phyloP scores from a whole-genome alignment of 2,329 filamentous ascomycete genomes.

The Graphilbum ipis-grandicollis region DNA sequence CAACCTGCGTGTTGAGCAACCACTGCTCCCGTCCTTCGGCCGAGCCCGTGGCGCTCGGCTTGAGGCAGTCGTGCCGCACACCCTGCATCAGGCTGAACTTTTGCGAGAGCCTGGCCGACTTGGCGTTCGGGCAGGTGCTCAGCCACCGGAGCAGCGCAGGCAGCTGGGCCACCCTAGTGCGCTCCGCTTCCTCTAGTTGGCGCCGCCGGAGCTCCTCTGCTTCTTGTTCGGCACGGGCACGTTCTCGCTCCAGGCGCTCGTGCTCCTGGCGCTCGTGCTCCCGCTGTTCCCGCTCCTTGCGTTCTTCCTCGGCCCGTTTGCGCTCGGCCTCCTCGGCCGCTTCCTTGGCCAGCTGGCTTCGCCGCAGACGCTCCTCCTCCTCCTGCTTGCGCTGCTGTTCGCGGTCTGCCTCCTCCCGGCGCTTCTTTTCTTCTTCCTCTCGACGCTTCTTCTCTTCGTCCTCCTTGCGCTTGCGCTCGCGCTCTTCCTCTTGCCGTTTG shows the following conservation, averaged over 20 bases:
- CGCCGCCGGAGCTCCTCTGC: constrained; percentile 25
- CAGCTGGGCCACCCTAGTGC: constrained; percentile 34
- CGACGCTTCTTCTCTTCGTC: constrained; percentile 13
- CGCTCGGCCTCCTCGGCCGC: constrained; percentile 30
- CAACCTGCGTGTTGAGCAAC: constrained; percentile 47
- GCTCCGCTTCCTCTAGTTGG: constrained; percentile 36
- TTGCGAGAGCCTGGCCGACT: constrained; percentile 28
- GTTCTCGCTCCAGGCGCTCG: constrained; percentile 23
- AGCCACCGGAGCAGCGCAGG: constrained; percentile 46
- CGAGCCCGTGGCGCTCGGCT: constrained; percentile 31
- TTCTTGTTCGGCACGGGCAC: constrained; percentile 20
- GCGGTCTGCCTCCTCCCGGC: constrained; percentile 16
- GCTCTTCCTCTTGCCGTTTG: constrained; percentile 16
- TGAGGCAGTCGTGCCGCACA: constrained; percentile 47
- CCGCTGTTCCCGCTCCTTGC: constrained; percentile 12
- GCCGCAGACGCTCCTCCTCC: constrained; percentile 27
- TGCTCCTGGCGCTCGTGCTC: constrained; percentile 28
- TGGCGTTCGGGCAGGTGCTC: constrained; percentile 32
- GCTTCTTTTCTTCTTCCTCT: constrained; percentile 13
- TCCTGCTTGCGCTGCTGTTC: constrained; percentile 18
- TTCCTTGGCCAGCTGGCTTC: constrained; percentile 27
- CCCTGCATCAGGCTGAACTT: constrained; percentile 41
- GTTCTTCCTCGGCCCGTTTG: constrained; percentile 33
- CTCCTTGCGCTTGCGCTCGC: constrained; percentile 13
- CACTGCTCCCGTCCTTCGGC: constrained; percentile 45